These are phyloP conservation scores for Exophiala oligosperma DNA, from an alignment of 2,329 filamentous ascomycete species.

Conservation along the genomic window DNA sequence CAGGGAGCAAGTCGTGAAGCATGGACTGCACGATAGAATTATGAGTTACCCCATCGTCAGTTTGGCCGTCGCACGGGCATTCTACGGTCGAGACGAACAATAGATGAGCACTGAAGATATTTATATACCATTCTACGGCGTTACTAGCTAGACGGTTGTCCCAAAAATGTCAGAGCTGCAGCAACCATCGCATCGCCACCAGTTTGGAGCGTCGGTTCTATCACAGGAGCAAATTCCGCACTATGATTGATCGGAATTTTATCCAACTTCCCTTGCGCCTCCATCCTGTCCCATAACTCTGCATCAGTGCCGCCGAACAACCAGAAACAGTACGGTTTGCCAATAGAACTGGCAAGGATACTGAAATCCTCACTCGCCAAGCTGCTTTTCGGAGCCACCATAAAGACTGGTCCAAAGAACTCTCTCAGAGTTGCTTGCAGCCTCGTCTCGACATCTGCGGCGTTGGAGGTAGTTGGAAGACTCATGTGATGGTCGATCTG, in stretches of 20 bases:
- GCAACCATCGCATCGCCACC: constrained; percentile 53
- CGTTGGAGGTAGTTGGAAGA: constrained; percentile 57
- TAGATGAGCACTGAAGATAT: no score
- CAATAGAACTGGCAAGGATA: constrained; percentile 52
- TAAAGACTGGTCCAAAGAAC: constrained; percentile 44
- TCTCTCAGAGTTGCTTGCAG: constrained; percentile 1
- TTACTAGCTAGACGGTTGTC: no score
- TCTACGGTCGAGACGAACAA: constrained; percentile 30
- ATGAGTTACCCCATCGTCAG: constrained; percentile 59
- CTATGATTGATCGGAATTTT: constrained; percentile 56
- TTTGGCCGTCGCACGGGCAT: constrained; percentile 52
- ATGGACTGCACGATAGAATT: constrained; percentile 58
- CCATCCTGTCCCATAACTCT: constrained; percentile 6
- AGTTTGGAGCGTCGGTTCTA: constrained; percentile 57
- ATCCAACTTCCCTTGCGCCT: constrained; percentile 1
- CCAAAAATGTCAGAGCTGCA: constrained; percentile 47
- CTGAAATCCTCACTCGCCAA: constrained; percentile 58
- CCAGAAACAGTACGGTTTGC: constrained; percentile 56
- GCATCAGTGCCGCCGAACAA: constrained; percentile 49
- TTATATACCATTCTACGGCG: no score
- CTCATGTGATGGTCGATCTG: constrained; percentile 46
- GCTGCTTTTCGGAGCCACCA: constrained; percentile 10
- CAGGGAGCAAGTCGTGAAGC: constrained; percentile 56
- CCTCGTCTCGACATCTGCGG: constrained; percentile 43
- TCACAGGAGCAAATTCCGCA: constrained; percentile 57